Percentiles rank a stretch among this genome's conserved stretches.
Conservation (phyloP, 2,329 filamentous ascomycete genomes). For the Cryphonectria radicalis region DNA sequence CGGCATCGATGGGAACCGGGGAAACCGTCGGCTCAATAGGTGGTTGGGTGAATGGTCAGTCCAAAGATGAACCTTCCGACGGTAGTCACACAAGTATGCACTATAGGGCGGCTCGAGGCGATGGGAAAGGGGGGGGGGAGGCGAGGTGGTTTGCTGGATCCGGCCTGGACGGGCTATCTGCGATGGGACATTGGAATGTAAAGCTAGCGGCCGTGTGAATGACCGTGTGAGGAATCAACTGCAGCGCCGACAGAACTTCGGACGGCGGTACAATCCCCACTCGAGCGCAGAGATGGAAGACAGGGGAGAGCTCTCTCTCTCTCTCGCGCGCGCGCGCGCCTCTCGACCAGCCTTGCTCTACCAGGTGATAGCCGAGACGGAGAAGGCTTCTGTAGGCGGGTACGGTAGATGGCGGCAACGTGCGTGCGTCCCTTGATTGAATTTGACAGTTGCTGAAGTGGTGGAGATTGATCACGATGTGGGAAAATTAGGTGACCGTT, state of each 20-base stretch:
- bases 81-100: not conserved
- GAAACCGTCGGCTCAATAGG: conserved; percentile 7
- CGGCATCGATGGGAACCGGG: not conserved
- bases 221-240: not conserved
- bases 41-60: not conserved
- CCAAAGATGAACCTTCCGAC: not conserved
- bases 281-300: not conserved
- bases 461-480: not conserved
- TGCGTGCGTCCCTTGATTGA: not conserved
- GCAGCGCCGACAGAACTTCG: not conserved
- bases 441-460: not conserved
- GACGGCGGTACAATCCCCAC: not conserved
- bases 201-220: not conserved
- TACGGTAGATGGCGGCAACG: not conserved
- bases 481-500: not conserved
- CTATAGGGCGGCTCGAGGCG: not conserved
- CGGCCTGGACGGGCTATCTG: not conserved
- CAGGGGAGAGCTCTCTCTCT: not conserved
- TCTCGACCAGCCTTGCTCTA: not conserved
- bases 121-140: not conserved
- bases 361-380: not conserved
- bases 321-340: no score
- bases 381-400: not conserved
- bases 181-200: not conserved
- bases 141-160: conserved; percentile 3